Percentiles rank a stretch among this genome's conserved stretches.
These are phyloP conservation scores for Haematococcus lacustris DNA, from an alignment of 139 green algal genomes.

Conservation along the genomic window DNA sequence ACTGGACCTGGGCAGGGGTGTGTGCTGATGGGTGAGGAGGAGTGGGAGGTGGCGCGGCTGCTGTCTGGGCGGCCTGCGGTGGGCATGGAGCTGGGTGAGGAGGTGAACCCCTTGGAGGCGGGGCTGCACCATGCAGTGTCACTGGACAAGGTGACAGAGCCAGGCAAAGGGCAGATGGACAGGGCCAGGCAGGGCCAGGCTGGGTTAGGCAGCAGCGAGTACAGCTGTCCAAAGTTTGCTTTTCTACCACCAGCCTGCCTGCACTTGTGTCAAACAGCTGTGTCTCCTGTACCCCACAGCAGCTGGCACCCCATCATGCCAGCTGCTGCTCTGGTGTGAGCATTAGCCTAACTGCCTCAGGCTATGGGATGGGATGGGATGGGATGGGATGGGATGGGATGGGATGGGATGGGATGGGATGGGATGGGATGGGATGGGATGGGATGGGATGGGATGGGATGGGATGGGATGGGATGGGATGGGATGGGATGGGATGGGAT, in stretches of 20 bases:
- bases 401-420: too few species aligned
- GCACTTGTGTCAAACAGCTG: neutral
- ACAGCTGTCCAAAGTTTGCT: neutral
- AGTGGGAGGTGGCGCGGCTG: conserved; percentile 64
- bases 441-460: neutral
- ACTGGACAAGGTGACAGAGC: conserved; percentile 43
- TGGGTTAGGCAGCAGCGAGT: neutral
- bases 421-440: too few species aligned
- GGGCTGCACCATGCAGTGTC: conserved; percentile 61
- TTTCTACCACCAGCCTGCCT: neutral
- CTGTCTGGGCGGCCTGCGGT: conserved; percentile 48
- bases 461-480: neutral
- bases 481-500: neutral
- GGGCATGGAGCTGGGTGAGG: conserved; percentile 55
- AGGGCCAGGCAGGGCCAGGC: neutral
- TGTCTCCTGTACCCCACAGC: neutral
- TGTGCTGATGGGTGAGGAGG: conserved; percentile 59
- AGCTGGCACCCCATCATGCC: neutral
- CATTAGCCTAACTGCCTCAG: too few species aligned
- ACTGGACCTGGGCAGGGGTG: conserved; percentile 49
- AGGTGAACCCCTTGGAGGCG: conserved; percentile 68
- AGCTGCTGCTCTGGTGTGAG: too few species aligned
- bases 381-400: too few species aligned
- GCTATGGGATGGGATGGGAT: too few species aligned
- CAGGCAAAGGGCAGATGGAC: neutral